Conservation (phyloP, 129 eudicot species). For the Pulicaria dysenterica region DNA sequence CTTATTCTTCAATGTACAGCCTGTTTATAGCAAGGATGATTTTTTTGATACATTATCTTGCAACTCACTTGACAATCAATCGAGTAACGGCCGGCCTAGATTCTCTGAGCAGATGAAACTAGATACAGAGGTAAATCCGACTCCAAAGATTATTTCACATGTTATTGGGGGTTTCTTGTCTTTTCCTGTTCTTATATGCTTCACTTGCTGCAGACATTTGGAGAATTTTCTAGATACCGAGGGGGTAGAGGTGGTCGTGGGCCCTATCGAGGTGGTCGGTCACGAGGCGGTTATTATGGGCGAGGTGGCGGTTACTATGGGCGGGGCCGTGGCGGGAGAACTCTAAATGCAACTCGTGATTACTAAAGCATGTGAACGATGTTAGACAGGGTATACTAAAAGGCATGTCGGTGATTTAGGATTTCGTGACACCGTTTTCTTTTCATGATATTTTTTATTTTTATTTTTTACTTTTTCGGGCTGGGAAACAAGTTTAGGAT, state of each 20-base stretch:
- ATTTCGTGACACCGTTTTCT: background rate
- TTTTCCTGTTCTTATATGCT: background rate
- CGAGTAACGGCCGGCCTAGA: conserved; percentile 64
- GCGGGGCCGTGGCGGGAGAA: conserved; percentile 78
- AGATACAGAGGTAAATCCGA: conserved; percentile 70
- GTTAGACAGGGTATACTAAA: too few relatives aligned
- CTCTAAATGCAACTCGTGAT: conserved; percentile 42
- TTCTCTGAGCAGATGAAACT: conserved; percentile 91
- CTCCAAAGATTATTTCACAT: background rate
- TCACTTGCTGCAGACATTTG: conserved; percentile 69
- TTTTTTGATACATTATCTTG: conserved; percentile 81
- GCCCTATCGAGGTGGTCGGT: conserved; percentile 63
- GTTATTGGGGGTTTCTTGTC: background rate
- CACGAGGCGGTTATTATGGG: conserved; percentile 48
- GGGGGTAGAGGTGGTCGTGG: conserved; percentile 86
- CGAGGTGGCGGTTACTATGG: conserved; percentile 53
- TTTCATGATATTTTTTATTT: background rate
- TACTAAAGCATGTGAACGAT: conserved; percentile 25
- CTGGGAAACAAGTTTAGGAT: background rate
- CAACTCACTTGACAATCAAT: conserved; percentile 53
- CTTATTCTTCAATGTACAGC: conserved; percentile 46
- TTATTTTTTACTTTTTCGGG: background rate
- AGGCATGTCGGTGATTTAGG: too few relatives aligned
- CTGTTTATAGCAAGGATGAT: conserved; percentile 86
- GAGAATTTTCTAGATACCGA: conserved; percentile 78